phyloP scores from a whole-genome alignment of 2,329 filamentous ascomycete genomes.

The Scytalidium lignicola region DNA sequence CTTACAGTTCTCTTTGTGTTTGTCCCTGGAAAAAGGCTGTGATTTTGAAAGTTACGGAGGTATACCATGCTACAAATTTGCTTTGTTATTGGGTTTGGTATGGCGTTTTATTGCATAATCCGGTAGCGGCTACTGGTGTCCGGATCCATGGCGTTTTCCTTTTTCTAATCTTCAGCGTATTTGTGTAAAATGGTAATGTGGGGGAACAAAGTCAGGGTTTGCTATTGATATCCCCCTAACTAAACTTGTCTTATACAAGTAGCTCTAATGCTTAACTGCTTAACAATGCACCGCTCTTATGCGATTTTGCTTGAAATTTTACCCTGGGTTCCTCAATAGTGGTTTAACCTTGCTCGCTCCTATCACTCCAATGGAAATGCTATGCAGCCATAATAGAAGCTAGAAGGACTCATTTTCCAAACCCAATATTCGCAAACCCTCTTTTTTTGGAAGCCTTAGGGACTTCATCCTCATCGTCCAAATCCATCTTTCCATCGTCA shows the following conservation, averaged over 20 bases:
- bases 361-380: not conserved
- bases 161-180: not conserved
- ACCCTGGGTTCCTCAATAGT: not conserved
- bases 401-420: not conserved
- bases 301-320: not conserved
- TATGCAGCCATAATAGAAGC: not conserved
- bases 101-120: not conserved
- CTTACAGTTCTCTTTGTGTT: slow-evolving; percentile 88
- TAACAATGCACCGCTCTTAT: not conserved
- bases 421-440: slow-evolving; percentile 12
- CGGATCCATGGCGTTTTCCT: not conserved
- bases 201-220: not conserved
- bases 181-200: not conserved
- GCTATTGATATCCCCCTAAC: not conserved
- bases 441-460: slow-evolving; percentile 51
- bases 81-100: slow-evolving; percentile 1
- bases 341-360: not conserved
- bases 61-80: not conserved
- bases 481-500: slow-evolving; percentile 42
- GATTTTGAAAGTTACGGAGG: slow-evolving; percentile 13
- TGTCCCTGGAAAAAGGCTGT: slow-evolving; percentile 82
- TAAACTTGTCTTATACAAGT: not conserved
- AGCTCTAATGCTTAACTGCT: not conserved
- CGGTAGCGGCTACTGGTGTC: not conserved
- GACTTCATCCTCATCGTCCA: slow-evolving; percentile 48